Base-by-base conservation (phyloP, 2,329 filamentous ascomycete genomes). In the Pyrenochaeta sp. region DNA sequence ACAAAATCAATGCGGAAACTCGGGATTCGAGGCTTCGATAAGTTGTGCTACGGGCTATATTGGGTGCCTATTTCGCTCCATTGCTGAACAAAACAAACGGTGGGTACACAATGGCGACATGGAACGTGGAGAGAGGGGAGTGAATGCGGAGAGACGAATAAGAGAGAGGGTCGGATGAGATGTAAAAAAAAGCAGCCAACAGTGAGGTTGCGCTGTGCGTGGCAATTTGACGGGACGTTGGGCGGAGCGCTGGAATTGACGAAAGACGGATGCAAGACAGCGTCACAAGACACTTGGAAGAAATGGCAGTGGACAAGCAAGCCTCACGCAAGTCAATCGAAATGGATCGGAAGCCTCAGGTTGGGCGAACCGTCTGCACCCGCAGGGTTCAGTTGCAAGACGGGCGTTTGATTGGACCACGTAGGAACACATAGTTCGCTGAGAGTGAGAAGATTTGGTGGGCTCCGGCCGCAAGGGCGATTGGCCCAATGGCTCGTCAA, bases 121-220 rank as follows among this genome's bases (percentile, higher is more conserved):
- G 51, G 54, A 61, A 69, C 61, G 66, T 69, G 66, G 63, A 61
- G 59, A 59, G 54, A 51, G 54, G 49, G 50, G 55, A 61, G 58
- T 53, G 52, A 59, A 44, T 62, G 63, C 48, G 61, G 65, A 66
- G 65, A 59, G 60, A 58, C 64, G 65, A 67, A 69, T 67, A 35
- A 58, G 61, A 63, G n/a, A 51, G 47, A 39, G 36, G 54, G 40
- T 52, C 45, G 61, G 51, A 54, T 39, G 60, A 42, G 51, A 49
- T n/a, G n/a, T n/a, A 20, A 34, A 34, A 36, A 57, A 61, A 51
- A 55, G 56, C 55, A 62, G 48, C 40, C 52, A 51, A 51, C 41
- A 56, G 54, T 55, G 58, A 58, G 50, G 47, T 46, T 51, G 53
- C 51, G 44, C 49, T 48, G 43, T 60, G 60, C 54, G 63, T 68